Conservation (phyloP, 768 basidiomycete species). For the Auricularia sp. region DNA sequence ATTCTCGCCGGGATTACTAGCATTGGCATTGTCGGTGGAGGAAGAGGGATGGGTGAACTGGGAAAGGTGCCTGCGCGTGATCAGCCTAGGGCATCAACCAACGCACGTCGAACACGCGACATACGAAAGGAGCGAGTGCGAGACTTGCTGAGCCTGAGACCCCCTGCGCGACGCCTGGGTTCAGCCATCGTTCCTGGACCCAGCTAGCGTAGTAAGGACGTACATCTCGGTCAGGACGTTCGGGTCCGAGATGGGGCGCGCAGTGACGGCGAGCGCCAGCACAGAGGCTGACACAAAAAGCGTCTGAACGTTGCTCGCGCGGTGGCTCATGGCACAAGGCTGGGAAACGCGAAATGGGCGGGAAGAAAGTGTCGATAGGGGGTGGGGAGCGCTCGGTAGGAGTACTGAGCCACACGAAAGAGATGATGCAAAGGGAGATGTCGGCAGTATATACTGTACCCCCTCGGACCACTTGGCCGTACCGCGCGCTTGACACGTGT, state of each 20-base stretch:
- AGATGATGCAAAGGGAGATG: neutral
- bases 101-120: neutral
- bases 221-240: neutral
- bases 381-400: neutral
- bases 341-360: neutral
- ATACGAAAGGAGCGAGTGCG: neutral
- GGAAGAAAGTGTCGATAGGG: neutral
- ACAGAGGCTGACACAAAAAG: conserved; percentile 30
- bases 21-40: neutral
- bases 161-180: neutral
- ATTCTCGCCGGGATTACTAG: neutral
- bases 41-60: neutral
- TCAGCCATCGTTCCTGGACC: neutral
- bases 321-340: neutral
- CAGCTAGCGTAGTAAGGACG: neutral
- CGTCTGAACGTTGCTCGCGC: conserved; percentile 8
- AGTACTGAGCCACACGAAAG: neutral
- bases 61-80: neutral
- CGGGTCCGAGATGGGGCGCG: conserved; percentile 25
- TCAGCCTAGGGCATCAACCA: neutral
- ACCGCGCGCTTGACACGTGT: neutral
- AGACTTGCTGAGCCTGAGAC: neutral
- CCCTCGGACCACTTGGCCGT: neutral
- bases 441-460: neutral
- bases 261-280: conserved; percentile 34